Evolutionary conservation across 345 rosid species (phyloP).

Genomic region (Balakata baccata): DNA sequence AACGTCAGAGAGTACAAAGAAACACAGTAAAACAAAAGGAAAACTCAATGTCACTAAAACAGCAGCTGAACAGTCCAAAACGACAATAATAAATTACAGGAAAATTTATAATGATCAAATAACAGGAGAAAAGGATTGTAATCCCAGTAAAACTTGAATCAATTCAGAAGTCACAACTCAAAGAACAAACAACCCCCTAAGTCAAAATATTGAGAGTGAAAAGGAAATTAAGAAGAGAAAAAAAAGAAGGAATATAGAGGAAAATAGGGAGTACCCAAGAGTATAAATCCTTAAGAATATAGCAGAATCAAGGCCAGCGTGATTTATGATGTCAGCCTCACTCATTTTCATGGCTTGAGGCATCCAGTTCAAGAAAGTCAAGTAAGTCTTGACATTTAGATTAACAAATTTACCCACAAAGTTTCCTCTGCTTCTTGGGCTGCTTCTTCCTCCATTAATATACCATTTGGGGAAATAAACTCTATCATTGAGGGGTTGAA

Average conservation of each 20-base stretch:
- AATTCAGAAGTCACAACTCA: not conserved
- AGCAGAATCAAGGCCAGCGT: constrained; percentile 97
- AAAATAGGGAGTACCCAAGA: constrained; percentile 57
- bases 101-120: too few relatives aligned
- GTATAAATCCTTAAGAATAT: constrained; percentile 79
- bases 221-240: not conserved
- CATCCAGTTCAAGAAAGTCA: constrained; percentile 96
- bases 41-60: not conserved
- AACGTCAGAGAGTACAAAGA: not conserved
- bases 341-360: constrained; percentile 90
- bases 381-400: constrained; percentile 64
- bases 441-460: constrained; percentile 55
- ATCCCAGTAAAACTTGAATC: not conserved
- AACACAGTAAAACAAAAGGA: not conserved
- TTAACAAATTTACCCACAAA: constrained; percentile 78
- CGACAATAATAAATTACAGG: not conserved
- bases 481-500: constrained; percentile 91
- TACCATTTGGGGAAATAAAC: constrained; percentile 94
- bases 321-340: constrained; percentile 69
- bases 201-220: not conserved
- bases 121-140: too few relatives aligned
- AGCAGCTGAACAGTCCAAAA: not conserved
- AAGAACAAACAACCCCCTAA: not conserved
- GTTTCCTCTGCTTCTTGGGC: constrained; percentile 60
- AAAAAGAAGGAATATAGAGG: not conserved